Base-by-base conservation (phyloP, 331 rosid genomes). In the Telfairia occidentalis region DNA sequence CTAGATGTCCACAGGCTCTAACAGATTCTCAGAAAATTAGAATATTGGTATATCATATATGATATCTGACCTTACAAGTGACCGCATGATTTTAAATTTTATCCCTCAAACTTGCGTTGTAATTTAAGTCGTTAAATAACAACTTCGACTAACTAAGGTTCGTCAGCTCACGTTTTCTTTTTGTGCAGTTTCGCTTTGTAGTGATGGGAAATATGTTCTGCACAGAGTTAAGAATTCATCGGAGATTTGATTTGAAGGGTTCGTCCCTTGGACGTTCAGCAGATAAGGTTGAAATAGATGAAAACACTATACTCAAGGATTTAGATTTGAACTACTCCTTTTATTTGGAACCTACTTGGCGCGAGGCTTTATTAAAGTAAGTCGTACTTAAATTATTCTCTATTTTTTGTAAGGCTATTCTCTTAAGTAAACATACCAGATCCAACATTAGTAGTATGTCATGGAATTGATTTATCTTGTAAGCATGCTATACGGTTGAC, bases 171-270 rank as follows among this genome's bases (percentile, higher is more conserved):
- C 66, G 70, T 73, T 61, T 64, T 75, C 71, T 35, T 85, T 50
- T 76, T 50, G 71, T 84, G 88, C 96, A 95, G 99, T 95, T 95
- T 82, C 96, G 99, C 49, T 95, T 95, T 85, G 99, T 95, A 37
- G 97, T 95, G 72, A 95, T 95, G 99, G 99, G 99, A 81, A 95
- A 95, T 87, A 95, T 95, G 99, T 95, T 95, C 87, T 95, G 99
- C 85, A 95, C 99, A 48, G 97, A 95, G 84, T 80, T 95, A 78
- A 88, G 99, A 86, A 95, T 95, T 78, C 99, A 95, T 84, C 82
- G 97, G 61, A 86, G 99, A 82, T 95, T 82, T 78, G 99, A 95
- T 81, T 85, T 95, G 83, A 95, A 95, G 83, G 99, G 99, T 81
- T 95, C 99, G 42, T 95, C 97, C 48, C 88, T 90, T 7, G 99